A percentile compares a stretch with the other conserved stretches of the same genome.
These are phyloP conservation scores for Arthrobotrys sinensis DNA, from an alignment of 2,329 filamentous ascomycete species.

Conservation along the genomic window DNA sequence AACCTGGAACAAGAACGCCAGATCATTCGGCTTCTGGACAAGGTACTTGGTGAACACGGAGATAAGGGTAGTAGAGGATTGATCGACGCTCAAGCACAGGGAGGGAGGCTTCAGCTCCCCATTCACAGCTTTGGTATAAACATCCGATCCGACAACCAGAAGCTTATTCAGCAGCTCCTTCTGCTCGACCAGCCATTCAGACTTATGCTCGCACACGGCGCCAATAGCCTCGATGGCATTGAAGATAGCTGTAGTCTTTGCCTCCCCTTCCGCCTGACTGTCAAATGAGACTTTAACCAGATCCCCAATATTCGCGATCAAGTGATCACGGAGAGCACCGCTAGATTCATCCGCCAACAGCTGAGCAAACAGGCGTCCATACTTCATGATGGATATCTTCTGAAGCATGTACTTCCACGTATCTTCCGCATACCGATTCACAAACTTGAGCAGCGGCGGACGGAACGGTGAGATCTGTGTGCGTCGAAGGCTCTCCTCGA, in stretches of 20 bases:
- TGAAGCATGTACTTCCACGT: slow-evolving; percentile 85
- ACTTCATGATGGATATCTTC: slow-evolving; percentile 85
- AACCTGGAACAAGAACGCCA: slow-evolving; percentile 83
- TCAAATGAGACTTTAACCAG: slow-evolving; percentile 78
- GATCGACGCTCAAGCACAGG: slow-evolving; percentile 83
- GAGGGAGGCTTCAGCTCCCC: slow-evolving; percentile 77
- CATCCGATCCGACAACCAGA: slow-evolving; percentile 79
- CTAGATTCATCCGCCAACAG: slow-evolving; percentile 82
- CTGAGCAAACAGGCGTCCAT: slow-evolving; percentile 92
- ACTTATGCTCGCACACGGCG: slow-evolving; percentile 79
- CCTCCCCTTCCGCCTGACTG: slow-evolving; percentile 76
- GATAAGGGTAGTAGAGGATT: slow-evolving; percentile 90
- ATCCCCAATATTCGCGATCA: slow-evolving; percentile 80
- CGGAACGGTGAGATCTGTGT: slow-evolving; percentile 95
- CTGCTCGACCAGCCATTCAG: slow-evolving; percentile 76
- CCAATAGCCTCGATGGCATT: slow-evolving; percentile 90
- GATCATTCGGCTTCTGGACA: slow-evolving; percentile 79
- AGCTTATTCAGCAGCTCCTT: slow-evolving; percentile 76
- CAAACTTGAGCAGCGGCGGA: slow-evolving; percentile 88
- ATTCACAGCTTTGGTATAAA: slow-evolving; percentile 80
- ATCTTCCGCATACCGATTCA: slow-evolving; percentile 93
- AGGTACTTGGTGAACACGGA: slow-evolving; percentile 86
- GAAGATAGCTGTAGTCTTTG: slow-evolving; percentile 78
- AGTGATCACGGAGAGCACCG: slow-evolving; percentile 79
- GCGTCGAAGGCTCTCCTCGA: slow-evolving; percentile 86